Conservation (phyloP, 768 basidiomycete genomes). For the Hericium rajendrae region DNA sequence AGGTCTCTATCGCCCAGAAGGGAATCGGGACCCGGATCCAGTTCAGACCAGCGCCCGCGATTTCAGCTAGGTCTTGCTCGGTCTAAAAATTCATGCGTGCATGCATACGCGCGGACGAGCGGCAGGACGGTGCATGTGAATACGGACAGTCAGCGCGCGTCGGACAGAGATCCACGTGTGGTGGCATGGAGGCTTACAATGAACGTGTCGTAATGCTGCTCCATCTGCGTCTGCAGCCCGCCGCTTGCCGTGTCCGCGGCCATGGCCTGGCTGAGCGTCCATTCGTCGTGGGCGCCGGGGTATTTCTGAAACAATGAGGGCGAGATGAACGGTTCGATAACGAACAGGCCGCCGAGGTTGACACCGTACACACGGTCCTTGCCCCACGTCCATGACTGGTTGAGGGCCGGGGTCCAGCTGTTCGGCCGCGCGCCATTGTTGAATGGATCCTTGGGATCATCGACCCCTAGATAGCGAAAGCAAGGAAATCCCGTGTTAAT, state of each 20-base stretch:
- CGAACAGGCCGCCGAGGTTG: conserved; percentile 72
- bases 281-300: conserved; percentile 56
- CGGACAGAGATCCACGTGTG: neutral
- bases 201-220: conserved; percentile 78
- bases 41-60: conserved; percentile 83
- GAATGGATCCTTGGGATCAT: conserved; percentile 66
- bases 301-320: conserved; percentile 59
- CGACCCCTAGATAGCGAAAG: conserved; percentile 38
- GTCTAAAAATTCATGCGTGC: conserved; percentile 37
- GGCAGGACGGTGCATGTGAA: neutral
- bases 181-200: conserved; percentile 41
- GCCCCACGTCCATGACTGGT: conserved; percentile 66
- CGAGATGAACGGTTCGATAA: conserved; percentile 73
- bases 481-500: neutral
- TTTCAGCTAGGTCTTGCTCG: conserved; percentile 81
- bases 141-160: neutral
- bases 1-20: conserved; percentile 82
- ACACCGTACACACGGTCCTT: conserved; percentile 54
- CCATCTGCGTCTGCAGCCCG: conserved; percentile 49
- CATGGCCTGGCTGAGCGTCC: conserved; percentile 59
- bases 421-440: conserved; percentile 70
- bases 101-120: neutral
- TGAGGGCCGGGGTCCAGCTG: conserved; percentile 74
- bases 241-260: conserved; percentile 44
- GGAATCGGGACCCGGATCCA: conserved; percentile 78